These are phyloP conservation scores for Solanum pinnatisectum DNA, from an alignment of 257 asterid species.

Conservation along the genomic window DNA sequence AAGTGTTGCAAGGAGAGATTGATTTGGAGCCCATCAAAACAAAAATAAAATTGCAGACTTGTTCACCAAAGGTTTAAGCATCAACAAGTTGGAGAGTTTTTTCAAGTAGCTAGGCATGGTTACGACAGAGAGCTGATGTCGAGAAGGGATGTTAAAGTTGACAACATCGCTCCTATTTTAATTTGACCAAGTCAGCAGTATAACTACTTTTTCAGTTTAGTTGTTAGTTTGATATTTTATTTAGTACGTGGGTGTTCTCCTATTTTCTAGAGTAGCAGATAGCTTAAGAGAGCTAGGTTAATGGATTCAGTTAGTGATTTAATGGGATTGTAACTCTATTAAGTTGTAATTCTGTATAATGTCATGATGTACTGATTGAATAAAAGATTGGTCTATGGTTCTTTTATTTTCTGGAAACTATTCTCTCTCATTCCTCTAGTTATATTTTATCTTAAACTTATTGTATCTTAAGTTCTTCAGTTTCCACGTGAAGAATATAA, in stretches of 20 bases:
- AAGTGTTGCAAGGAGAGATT: neutral
- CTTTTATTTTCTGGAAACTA: too few species aligned
- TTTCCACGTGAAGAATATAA: neutral
- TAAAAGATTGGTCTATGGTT: neutral
- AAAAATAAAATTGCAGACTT: too few species aligned
- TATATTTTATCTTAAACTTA: too few species aligned
- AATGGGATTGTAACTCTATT: neutral
- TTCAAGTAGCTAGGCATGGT: neutral
- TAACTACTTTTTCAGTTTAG: neutral
- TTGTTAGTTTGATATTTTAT: too few species aligned
- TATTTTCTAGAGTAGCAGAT: neutral
- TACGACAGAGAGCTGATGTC: neutral
- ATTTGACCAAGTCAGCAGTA: neutral
- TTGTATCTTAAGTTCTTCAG: neutral
- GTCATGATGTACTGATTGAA: neutral
- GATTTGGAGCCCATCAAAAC: neutral
- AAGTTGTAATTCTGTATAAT: neutral
- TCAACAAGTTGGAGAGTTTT: neutral
- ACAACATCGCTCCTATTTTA: neutral
- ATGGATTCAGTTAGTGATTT: neutral
- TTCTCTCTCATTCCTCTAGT: neutral
- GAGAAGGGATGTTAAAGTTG: neutral
- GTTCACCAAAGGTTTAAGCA: neutral
- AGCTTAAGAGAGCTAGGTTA: neutral
- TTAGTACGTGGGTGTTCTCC: neutral